A percentile compares a stretch with the other conserved stretches of the same genome.
These are phyloP conservation scores for Suillus bovinus DNA, from an alignment of 768 basidiomycete species.

Conservation along the genomic window DNA sequence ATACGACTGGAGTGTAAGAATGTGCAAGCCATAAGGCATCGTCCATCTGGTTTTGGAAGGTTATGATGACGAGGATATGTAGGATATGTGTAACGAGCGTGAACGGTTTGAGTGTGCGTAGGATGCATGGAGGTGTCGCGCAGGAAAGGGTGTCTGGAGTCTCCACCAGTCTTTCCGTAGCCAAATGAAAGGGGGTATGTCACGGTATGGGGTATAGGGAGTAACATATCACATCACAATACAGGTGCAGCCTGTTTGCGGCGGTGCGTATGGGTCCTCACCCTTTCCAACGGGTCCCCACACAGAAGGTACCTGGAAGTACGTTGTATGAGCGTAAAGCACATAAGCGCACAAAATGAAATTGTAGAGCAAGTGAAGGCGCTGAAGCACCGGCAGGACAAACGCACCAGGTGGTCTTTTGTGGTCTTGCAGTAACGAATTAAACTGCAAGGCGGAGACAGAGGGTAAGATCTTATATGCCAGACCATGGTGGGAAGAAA, in stretches of 20 bases:
- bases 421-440: slow-evolving; percentile 95
- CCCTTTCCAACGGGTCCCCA: slow-evolving; percentile 91
- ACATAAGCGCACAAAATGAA: not conserved
- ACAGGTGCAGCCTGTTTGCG: slow-evolving; percentile 71
- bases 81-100: slow-evolving; percentile 34
- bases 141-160: not conserved
- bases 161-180: slow-evolving; percentile 5
- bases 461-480: slow-evolving; percentile 3
- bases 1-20: slow-evolving; percentile 18
- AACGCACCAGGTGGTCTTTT: slow-evolving; percentile 83
- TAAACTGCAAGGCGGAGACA: slow-evolving; percentile 49
- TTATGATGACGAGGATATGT: slow-evolving; percentile 20
- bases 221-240: slow-evolving; percentile 58
- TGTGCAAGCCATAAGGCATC: slow-evolving; percentile 21
- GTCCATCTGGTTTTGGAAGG: slow-evolving; percentile 27
- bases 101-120: slow-evolving; percentile 20
- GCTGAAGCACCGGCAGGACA: not conserved
- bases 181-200: slow-evolving; percentile 28
- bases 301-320: slow-evolving; percentile 78
- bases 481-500: not conserved
- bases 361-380: not conserved
- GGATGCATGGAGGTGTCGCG: slow-evolving; percentile 15
- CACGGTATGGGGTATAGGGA: slow-evolving; percentile 33
- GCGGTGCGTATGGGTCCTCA: slow-evolving; percentile 92
- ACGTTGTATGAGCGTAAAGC: not conserved